Evolutionary conservation across 2,329 filamentous ascomycete species (phyloP), one percentile per base, ranked within the genome.

Genomic region (Xylariaceae sp.): DNA sequence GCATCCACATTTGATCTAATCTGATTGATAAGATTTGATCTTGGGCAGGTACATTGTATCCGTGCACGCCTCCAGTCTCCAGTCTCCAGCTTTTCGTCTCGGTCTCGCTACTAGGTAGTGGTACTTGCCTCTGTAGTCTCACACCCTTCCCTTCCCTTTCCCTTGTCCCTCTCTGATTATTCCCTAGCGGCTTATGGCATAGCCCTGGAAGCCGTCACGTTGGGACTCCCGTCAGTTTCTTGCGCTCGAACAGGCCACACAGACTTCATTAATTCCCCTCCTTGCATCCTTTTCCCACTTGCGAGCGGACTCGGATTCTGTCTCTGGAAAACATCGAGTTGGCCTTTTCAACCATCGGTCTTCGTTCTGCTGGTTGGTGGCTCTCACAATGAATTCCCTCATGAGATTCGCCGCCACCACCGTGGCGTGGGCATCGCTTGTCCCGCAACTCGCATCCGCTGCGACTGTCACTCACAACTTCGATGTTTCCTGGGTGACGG

Each of bases 401-500:
- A 48, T 59, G 39, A 62, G 59, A 23, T 50, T 63, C 18, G 51
- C 61, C 50, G 45, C 61, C 8, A 57, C 61, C 17, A 57, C 61
- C 17, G 23, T 63, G 51, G 55, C 60, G 47, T 70, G 62, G 62
- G 55, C 58, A 35, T 58, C 62, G 39, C 52, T 51, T 49, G 59
- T 66, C 45, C 10, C 65, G 2, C 55, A 57, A 42, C 62, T 69
- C 48, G 72, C 75, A 10, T 64, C 62, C 7, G 79, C 79, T 35
- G 78, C 75, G 7, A 82, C 78, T 0, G 75, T 86, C 56, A 79
- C 76, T 3, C 83, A 87, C 68, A 78, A 89, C 71, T 90, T 88
- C 75, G 84, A 86, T 67, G 78, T 90, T 63, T 82, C 80, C 59
- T 92, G 89, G 88, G 84, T 90, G 9, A 81, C 75, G 48, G 83